Base-by-base conservation (phyloP, 2,329 filamentous ascomycete genomes). In the Xylaria multiplex region DNA sequence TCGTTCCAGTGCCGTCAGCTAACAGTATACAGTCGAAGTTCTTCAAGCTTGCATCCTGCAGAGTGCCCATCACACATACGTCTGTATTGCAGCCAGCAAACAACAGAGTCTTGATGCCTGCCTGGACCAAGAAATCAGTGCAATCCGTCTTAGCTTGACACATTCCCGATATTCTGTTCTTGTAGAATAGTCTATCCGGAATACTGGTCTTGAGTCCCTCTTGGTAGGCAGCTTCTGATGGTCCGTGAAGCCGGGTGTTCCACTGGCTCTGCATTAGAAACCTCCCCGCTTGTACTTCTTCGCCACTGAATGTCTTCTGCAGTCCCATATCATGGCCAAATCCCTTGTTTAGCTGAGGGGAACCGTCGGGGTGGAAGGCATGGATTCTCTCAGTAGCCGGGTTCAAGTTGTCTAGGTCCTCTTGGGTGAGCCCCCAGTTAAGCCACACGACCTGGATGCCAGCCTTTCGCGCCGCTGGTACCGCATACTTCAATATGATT, bases 31-130 rank as follows among this genome's bases (percentile, higher is more conserved):
- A 37, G 13, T 62, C 59, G 6, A 3, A 62, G 1, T 42, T 42
- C 11, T 48, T 49, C 7, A 13, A 19, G 7, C 11, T 40, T 19
- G 59, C 59, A 30, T 22, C 42, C 22, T 55, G 59, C 2, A 62
- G 1, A 30, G 6, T 55, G 14, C 19, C 50, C 3, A 6, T 8
- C 2, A 62, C 59, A 11, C 59, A 62, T 30, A 40, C n/a, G 16
- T 62, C 50, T 1, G 50, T 42, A 2, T 62, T 55, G 6, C 27
- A 37, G 0, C 50, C 59, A 1, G 59, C 43, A 24, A 62, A 62
- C 19, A 55, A 6, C 30, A 62, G 32, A 0, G 59, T 62, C 2
- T 27, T 55, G 50, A 62, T 62, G 1, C 59, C 50, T 1, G 30
- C 30, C n/a, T 27, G 35, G 6, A 11, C 24, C 13, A 61, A 19